Percentiles rank a stretch among this genome's conserved stretches.
Conservation (phyloP, 495 filamentous ascomycete genomes). For the Viridothelium virens region DNA sequence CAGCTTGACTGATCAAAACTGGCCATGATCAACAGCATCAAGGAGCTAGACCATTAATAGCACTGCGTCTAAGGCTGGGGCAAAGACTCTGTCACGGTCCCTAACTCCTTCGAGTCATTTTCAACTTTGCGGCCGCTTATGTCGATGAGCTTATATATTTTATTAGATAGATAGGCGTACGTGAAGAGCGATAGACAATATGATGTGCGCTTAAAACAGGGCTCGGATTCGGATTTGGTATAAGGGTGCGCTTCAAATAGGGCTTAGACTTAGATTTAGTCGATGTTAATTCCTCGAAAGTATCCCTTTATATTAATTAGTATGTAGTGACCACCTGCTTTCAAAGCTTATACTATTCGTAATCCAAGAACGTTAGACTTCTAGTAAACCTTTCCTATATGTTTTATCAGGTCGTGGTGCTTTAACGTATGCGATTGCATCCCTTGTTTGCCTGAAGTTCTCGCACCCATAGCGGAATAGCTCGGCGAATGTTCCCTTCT, state of each 20-base stretch:
- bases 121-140: too few relatives aligned
- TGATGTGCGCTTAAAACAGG: too few relatives aligned
- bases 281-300: constrained; percentile 2
- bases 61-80: too few relatives aligned
- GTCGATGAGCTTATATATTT: too few relatives aligned
- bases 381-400: constrained; percentile 14
- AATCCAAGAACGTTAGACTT: constrained; percentile 11
- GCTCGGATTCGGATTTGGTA: too few relatives aligned
- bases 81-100: too few relatives aligned
- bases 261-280: neutral
- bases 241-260: neutral
- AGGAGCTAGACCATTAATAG: too few relatives aligned
- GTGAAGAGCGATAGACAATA: too few relatives aligned
- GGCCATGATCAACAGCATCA: too few relatives aligned
- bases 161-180: too few relatives aligned
- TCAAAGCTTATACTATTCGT: constrained; percentile 10
- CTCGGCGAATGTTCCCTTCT: constrained; percentile 14
- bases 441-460: constrained; percentile 12
- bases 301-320: constrained; percentile 9
- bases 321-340: neutral
- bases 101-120: too few relatives aligned
- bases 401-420: constrained; percentile 12
- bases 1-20: too few relatives aligned
- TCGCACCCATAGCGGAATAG: constrained; percentile 14
- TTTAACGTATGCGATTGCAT: constrained; percentile 12